These are phyloP conservation scores for Chaetomium tenue DNA, from an alignment of 495 filamentous ascomycete genomes.

Conservation along the genomic window DNA sequence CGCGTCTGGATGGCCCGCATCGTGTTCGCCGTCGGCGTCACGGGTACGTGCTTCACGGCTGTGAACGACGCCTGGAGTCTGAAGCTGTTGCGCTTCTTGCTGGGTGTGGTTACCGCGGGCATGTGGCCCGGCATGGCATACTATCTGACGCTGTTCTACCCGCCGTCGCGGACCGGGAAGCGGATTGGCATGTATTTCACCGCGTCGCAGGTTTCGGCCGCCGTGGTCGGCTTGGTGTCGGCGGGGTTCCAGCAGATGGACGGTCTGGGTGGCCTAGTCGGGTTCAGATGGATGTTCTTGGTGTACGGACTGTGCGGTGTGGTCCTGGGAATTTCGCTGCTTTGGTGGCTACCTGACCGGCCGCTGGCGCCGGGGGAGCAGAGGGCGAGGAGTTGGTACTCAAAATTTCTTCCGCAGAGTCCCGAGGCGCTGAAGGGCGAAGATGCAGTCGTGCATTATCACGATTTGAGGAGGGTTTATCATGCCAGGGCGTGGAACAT, in stretches of 20 bases:
- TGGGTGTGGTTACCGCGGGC: conserved; percentile 85
- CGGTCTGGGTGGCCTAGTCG: conserved; percentile 68
- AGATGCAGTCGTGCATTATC: conserved; percentile 79
- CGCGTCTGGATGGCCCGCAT: conserved; percentile 93
- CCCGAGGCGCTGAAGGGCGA: conserved; percentile 70
- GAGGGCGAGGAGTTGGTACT: conserved; percentile 46
- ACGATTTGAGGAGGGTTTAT: conserved; percentile 79
- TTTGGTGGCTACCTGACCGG: conserved; percentile 90
- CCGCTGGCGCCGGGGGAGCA: conserved; percentile 63
- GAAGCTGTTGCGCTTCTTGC: conserved; percentile 83
- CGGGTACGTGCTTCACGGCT: conserved; percentile 77
- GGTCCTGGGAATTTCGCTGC: conserved; percentile 63
- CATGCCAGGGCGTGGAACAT: conserved; percentile 66
- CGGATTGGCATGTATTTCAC: conserved; percentile 88
- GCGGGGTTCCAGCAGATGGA: conserved; percentile 93
- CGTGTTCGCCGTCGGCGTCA: conserved; percentile 79
- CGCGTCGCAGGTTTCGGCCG: conserved; percentile 82
- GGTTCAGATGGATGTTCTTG: conserved; percentile 95
- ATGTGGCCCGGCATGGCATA: conserved; percentile 97
- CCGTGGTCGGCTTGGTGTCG: conserved; percentile 85
- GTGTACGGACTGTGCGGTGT: conserved; percentile 77
- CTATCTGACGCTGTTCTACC: conserved; percentile 90
- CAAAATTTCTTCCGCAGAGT: conserved; percentile 61
- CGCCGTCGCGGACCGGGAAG: conserved; percentile 79
- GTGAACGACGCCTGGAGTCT: conserved; percentile 81